These are phyloP conservation scores for Elsinoe perseae DNA, from an alignment of 2,329 filamentous ascomycete species.

Conservation along the genomic window DNA sequence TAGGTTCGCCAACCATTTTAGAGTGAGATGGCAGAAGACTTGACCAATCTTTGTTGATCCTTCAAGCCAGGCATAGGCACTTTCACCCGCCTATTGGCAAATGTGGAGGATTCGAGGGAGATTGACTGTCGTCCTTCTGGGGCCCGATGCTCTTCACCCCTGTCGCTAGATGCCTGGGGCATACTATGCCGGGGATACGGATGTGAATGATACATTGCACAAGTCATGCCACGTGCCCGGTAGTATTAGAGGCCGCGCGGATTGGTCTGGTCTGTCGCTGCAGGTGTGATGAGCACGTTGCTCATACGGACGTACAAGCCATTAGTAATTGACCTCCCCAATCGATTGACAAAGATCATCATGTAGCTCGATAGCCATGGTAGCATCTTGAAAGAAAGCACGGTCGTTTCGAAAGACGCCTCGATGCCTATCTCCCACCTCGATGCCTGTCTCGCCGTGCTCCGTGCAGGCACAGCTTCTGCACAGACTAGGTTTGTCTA, in stretches of 20 bases:
- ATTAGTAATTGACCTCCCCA: neutral
- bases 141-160: neutral
- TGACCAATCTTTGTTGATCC: constrained; percentile 11
- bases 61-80: neutral
- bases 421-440: neutral
- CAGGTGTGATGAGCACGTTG: neutral
- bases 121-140: neutral
- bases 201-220: neutral
- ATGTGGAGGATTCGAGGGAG: neutral
- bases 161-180: constrained; percentile 1
- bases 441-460: neutral
- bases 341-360: neutral
- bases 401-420: neutral
- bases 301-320: neutral
- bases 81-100: neutral
- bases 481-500: constrained; percentile 12
- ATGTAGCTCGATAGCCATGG: neutral
- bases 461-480: constrained; percentile 2
- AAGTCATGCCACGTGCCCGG: constrained; percentile 14
- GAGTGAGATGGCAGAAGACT: constrained; percentile 6
- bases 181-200: neutral
- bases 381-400: constrained; percentile 1
- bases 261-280: neutral
- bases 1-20: neutral
- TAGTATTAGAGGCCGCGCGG: neutral